phyloP scores from a whole-genome alignment of 2,329 filamentous ascomycete genomes.

The Calonectria hongkongensis region DNA sequence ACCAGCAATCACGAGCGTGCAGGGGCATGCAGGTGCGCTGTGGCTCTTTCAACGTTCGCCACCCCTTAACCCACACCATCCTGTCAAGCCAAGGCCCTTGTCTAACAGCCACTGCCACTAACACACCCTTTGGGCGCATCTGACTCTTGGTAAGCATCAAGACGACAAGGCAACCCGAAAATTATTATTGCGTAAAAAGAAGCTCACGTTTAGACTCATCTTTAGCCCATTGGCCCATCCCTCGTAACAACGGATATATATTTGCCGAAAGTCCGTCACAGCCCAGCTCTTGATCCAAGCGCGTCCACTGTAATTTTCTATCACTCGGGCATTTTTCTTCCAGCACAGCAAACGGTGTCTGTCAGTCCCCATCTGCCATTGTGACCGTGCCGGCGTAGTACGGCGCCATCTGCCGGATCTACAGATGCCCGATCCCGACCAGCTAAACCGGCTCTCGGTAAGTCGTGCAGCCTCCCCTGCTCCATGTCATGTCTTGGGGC shows the following conservation, averaged over 20 bases:
- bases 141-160: not conserved
- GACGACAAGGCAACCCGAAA: not conserved
- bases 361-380: conserved; percentile 14
- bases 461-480: conserved; percentile 34
- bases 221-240: not conserved
- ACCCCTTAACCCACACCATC: not conserved
- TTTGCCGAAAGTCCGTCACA: conserved; percentile 35
- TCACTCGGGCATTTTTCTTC: conserved; percentile 16
- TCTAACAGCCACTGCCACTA: not conserved
- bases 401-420: conserved; percentile 17
- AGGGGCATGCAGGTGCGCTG: conserved; percentile 7
- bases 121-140: not conserved
- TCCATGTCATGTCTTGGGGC: not conserved
- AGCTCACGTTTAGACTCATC: not conserved
- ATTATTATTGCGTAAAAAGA: conserved; percentile 32
- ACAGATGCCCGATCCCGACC: conserved; percentile 41
- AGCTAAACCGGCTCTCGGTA: conserved; percentile 54
- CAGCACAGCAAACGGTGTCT: conserved; percentile 2
- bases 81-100: not conserved
- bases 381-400: conserved; percentile 21
- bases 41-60: conserved; percentile 1
- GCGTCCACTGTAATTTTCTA: conserved; percentile 15
- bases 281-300: not conserved
- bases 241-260: conserved; percentile 21
- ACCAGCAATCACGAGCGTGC: not conserved